Evolutionary conservation across 2,329 filamentous ascomycete species (phyloP).

Genomic region (Colletotrichum salicis): DNA sequence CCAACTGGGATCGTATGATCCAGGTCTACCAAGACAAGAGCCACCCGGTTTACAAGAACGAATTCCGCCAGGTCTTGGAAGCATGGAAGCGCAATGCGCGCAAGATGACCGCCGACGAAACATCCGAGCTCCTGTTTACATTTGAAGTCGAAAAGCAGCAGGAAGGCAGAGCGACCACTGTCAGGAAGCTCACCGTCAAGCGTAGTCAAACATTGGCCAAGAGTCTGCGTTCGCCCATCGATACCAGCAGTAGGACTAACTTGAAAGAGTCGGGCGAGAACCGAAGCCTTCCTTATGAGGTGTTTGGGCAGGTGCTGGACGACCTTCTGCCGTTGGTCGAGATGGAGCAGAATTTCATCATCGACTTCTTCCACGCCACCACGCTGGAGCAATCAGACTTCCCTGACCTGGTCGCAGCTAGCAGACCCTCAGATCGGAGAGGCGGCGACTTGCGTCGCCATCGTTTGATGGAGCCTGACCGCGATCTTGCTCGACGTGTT

Average conservation of each 20-base stretch:
- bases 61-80: conserved; percentile 81
- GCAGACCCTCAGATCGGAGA: conserved; percentile 73
- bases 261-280: conserved; percentile 72
- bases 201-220: conserved; percentile 88
- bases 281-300: conserved; percentile 79
- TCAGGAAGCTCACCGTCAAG: conserved; percentile 92
- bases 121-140: conserved; percentile 84
- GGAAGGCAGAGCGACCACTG: conserved; percentile 78
- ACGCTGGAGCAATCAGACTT: conserved; percentile 86
- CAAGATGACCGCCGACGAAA: conserved; percentile 80
- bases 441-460: conserved; percentile 79
- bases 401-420: conserved; percentile 77
- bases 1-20: conserved; percentile 84
- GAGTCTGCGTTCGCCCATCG: conserved; percentile 74
- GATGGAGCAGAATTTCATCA: conserved; percentile 95
- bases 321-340: conserved; percentile 85
- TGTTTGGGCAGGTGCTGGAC: conserved; percentile 82
- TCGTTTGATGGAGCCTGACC: conserved; percentile 87
- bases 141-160: conserved; percentile 85
- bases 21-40: conserved; percentile 83
- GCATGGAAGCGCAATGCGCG: conserved; percentile 84
- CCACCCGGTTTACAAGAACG: conserved; percentile 80
- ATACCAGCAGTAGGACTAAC: conserved; percentile 62
- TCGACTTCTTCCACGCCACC: conserved; percentile 97
- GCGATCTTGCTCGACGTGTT: conserved; percentile 84